These are phyloP conservation scores for Boletus fagicola DNA, from an alignment of 768 basidiomycete genomes.

Conservation along the genomic window DNA sequence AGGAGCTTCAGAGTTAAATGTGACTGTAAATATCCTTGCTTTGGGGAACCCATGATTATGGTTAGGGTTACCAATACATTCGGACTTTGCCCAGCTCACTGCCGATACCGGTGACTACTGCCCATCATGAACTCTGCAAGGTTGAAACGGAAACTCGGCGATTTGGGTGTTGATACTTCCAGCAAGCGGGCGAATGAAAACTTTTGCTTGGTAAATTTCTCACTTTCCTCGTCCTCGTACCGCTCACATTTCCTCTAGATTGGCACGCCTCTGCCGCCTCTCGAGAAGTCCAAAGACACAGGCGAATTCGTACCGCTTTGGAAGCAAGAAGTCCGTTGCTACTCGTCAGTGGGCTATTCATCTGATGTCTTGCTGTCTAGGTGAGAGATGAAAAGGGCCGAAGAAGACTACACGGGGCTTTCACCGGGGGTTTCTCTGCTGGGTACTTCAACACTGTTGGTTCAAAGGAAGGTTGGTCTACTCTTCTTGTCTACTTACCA, in stretches of 20 bases:
- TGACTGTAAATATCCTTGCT: neutral
- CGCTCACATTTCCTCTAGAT: constrained; percentile 49
- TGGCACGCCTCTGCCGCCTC: constrained; percentile 89
- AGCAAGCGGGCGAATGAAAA: constrained; percentile 74
- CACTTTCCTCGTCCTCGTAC: neutral
- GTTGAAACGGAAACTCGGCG: constrained; percentile 83
- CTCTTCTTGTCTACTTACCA: neutral
- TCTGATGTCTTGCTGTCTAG: constrained; percentile 38
- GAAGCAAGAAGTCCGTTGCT: constrained; percentile 86
- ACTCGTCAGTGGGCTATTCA: constrained; percentile 18
- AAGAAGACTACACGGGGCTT: constrained; percentile 92
- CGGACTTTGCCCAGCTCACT: no score
- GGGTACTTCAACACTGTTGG: constrained; percentile 97
- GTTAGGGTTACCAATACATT: constrained; percentile 18
- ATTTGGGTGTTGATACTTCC: constrained; percentile 70
- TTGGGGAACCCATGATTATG: constrained; percentile 13
- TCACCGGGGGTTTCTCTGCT: constrained; percentile 97
- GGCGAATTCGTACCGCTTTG: constrained; percentile 96
- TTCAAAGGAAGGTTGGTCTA: constrained; percentile 79
- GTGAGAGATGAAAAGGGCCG: constrained; percentile 93
- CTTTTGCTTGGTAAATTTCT: constrained; percentile 69
- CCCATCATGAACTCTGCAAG: constrained; percentile 45
- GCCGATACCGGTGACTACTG: neutral
- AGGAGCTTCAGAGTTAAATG: neutral
- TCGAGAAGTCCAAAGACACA: constrained; percentile 91